Evolutionary conservation across 805 yeast genomes (phyloP), one percentile per base, ranked within the genome.

Genomic region (Yarrowia sp.): DNA sequence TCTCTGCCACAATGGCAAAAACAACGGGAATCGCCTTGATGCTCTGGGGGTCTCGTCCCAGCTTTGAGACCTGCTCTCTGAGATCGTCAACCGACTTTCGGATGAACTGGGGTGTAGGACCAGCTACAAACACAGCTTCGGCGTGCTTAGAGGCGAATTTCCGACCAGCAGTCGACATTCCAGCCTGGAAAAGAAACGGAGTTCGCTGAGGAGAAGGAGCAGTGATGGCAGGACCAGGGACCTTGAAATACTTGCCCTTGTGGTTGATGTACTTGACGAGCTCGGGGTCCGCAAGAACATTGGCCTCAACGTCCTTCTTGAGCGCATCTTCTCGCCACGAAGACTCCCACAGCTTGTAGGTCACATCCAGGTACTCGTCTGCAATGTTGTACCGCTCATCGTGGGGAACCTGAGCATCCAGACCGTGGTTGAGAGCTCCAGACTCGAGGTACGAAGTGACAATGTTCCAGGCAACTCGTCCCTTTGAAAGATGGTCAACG

Each of bases 391-490:
- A 82, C 69, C 85, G 78, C 68, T 77, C 77, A 26, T 78, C 82
- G 72, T 82, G 84, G 2, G 77, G 77, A 12, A 82, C 81, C 38
- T 79, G 74, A 5, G 71, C 55, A 52, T 76, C 77, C 10, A 79
- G 79, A 70, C 81, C 81, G 43, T 80, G 71, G 68, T 81, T 80
- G 69, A 80, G 73, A 2, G 84, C 80, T 3, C 82, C 84, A 72
- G 81, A 77, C 55, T 81, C 83, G 64, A 80, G 75, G 69, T 81
- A 82, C 0, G 83, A 79, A 9, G 83, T 78, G 40, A 82, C 84
- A 36, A 82, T 78, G 72, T 82, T 82, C 85, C 85, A 82, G n/a
- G 84, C 85, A 52, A 82, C 74, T 71, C 85, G 74, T 2, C 84
- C 85, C 12, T 75, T 75, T 9, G 82, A 78, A 46, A 81, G 75